These are phyloP conservation scores for Pleurotus platypus DNA, from an alignment of 768 basidiomycete species.

Conservation along the genomic window DNA sequence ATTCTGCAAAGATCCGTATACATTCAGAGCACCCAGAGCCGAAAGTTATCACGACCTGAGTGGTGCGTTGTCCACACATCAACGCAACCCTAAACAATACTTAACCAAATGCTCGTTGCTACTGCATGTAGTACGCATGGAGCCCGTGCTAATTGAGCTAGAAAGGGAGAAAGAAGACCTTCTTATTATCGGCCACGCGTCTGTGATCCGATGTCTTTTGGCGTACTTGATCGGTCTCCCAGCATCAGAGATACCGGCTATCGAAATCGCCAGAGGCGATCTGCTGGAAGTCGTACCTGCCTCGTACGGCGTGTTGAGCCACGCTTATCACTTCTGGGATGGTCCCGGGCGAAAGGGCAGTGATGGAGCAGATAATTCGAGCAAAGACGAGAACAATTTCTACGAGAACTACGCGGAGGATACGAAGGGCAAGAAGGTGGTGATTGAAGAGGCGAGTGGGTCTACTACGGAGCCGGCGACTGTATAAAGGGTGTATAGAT, in stretches of 20 bases:
- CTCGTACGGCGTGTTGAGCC: constrained; percentile 85
- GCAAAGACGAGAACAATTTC: constrained; percentile 71
- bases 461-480: no score
- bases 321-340: constrained; percentile 92
- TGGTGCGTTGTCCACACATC: constrained; percentile 38
- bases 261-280: constrained; percentile 95
- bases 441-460: constrained; percentile 10
- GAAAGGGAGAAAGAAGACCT: constrained; percentile 94
- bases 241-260: constrained; percentile 94
- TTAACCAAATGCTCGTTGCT: constrained; percentile 4
- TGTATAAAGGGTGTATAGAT: neutral
- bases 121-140: constrained; percentile 70
- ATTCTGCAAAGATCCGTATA: constrained; percentile 90
- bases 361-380: constrained; percentile 25
- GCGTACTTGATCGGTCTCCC: constrained; percentile 92
- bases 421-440: constrained; percentile 57
- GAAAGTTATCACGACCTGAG: constrained; percentile 97
- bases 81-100: constrained; percentile 9
- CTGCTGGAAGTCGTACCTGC: constrained; percentile 90
- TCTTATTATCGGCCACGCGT: constrained; percentile 94
- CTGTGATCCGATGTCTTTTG: constrained; percentile 93
- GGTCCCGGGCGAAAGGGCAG: constrained; percentile 65
- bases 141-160: constrained; percentile 88
- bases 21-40: constrained; percentile 86
- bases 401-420: constrained; percentile 88